Percentiles rank a stretch among this genome's conserved stretches.
Evolutionary conservation across 2,329 filamentous ascomycete species (phyloP).

Genomic region (Venturia aucupariae): DNA sequence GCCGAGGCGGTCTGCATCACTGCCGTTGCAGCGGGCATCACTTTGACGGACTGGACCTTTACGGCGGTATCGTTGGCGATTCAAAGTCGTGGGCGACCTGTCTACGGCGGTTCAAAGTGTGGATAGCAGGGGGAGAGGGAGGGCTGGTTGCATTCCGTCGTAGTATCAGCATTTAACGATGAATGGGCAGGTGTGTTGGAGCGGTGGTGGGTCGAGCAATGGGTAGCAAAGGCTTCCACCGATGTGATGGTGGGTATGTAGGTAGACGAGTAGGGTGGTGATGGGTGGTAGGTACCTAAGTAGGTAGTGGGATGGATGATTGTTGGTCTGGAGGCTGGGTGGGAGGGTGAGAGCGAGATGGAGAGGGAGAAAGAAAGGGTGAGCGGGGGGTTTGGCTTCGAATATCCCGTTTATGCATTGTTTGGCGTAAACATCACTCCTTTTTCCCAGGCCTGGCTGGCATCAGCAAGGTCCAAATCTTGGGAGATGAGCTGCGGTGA

Average conservation of each 20-base stretch:
- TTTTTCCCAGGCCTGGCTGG: constrained; percentile 6
- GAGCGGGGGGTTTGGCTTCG: neutral
- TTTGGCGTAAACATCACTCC: neutral
- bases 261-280: neutral
- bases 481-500: neutral
- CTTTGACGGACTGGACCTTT: neutral
- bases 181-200: neutral
- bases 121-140: neutral
- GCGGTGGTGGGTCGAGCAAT: neutral
- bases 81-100: neutral
- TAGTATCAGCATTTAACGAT: constrained; percentile 1
- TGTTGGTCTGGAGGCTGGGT: neutral
- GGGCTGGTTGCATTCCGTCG: neutral
- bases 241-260: neutral
- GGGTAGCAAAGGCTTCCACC: neutral
- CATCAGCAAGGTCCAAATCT: neutral
- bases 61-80: neutral
- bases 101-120: constrained; percentile 3
- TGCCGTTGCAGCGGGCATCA: constrained; percentile 8
- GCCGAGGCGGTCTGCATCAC: constrained; percentile 9
- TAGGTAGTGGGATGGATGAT: constrained; percentile 1
- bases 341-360: neutral
- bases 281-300: too few relatives aligned
- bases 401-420: neutral
- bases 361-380: neutral